Percentiles rank a stretch among this genome's conserved stretches.
Conservation (phyloP, 768 basidiomycete species). For the Agaricus blazei region DNA sequence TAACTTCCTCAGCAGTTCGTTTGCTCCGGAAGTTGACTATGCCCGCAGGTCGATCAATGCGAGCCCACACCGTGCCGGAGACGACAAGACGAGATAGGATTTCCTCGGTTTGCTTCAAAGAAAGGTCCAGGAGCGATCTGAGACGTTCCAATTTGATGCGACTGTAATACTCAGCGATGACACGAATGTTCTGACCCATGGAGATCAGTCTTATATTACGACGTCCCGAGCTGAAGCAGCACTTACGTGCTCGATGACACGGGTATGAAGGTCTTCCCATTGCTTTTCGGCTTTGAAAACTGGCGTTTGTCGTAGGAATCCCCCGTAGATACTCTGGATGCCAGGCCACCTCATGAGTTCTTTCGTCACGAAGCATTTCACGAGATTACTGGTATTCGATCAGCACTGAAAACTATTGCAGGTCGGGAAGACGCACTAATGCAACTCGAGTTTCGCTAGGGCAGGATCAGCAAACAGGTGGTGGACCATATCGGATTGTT, state of each 20-base stretch:
- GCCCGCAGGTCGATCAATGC: conserved; percentile 87
- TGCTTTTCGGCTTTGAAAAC: conserved; percentile 77
- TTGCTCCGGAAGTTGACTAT: conserved; percentile 84
- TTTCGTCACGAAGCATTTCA: conserved; percentile 89
- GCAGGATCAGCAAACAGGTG: conserved; percentile 78
- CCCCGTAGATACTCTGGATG: conserved; percentile 83
- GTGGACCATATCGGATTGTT: conserved; percentile 95
- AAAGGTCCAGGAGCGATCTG: conserved; percentile 82
- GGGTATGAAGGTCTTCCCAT: conserved; percentile 94
- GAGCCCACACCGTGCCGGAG: conserved; percentile 88
- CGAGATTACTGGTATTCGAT: conserved; percentile 63
- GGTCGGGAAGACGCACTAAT: conserved; percentile 53
- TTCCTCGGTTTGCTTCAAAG: conserved; percentile 77
- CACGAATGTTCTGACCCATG: conserved; percentile 82
- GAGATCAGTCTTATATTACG: background rate
- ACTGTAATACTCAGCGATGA: conserved; percentile 91
- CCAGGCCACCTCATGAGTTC: conserved; percentile 98
- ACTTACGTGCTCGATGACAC: conserved; percentile 94
- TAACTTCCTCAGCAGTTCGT: conserved; percentile 82
- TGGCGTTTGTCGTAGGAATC: conserved; percentile 70
- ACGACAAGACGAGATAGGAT: conserved; percentile 88
- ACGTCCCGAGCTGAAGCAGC: too few species aligned
- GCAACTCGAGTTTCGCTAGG: conserved; percentile 73
- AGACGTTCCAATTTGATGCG: conserved; percentile 83
- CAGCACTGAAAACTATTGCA: conserved; percentile 11